Conservation (phyloP, 1,139 yeast genomes). For the Meyerozyma carpophila region DNA sequence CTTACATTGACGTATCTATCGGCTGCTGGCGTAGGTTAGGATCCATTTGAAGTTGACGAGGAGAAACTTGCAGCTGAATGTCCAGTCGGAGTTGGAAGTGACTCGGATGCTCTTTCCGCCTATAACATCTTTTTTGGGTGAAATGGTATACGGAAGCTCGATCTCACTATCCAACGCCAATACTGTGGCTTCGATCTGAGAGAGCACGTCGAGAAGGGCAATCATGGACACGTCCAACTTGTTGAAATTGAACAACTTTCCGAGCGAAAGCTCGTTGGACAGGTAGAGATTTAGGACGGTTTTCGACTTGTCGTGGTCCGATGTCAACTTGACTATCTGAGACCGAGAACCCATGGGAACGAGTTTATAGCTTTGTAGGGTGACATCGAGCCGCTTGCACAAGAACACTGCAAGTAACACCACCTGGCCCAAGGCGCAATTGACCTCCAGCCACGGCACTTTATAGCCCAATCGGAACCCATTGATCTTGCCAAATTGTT, state of each 20-base stretch:
- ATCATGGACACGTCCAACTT: constrained; percentile 74
- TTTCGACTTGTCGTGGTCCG: constrained; percentile 10
- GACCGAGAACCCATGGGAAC: constrained; percentile 87
- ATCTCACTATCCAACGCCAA: constrained; percentile 47
- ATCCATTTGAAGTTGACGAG: constrained; percentile 66
- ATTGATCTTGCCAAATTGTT: constrained; percentile 82
- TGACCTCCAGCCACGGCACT: constrained; percentile 87
- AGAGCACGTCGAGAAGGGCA: constrained; percentile 59
- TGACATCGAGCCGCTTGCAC: constrained; percentile 49
- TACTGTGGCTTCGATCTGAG: constrained; percentile 51
- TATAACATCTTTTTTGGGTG: constrained; percentile 50
- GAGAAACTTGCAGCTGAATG: constrained; percentile 78
- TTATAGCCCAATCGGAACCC: constrained; percentile 72
- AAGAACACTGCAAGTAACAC: constrained; percentile 66
- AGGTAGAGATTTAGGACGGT: constrained; percentile 48
- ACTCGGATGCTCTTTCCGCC: constrained; percentile 75
- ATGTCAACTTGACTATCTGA: constrained; percentile 53
- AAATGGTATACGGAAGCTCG: constrained; percentile 64
- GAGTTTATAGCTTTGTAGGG: constrained; percentile 55
- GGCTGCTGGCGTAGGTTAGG: constrained; percentile 32
- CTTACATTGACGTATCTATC: not conserved
- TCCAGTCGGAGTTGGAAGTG: constrained; percentile 81
- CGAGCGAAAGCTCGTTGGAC: constrained; percentile 63
- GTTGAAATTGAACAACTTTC: constrained; percentile 64
- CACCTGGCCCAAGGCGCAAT: constrained; percentile 88